Base-by-base conservation (phyloP, 305 asterid genomes). In the Fraxinus velutina region DNA sequence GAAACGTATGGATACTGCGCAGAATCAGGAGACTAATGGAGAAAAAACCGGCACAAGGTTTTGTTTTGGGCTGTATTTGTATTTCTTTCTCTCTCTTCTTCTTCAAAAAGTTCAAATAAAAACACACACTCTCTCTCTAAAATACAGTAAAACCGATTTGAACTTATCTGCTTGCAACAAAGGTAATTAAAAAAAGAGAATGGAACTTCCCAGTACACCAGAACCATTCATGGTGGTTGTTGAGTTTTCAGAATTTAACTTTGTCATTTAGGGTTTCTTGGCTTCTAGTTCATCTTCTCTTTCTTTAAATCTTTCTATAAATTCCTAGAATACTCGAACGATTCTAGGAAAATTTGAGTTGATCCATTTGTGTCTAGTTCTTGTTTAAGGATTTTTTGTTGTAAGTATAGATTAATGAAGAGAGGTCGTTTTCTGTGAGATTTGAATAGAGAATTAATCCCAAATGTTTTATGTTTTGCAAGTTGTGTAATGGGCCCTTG, bases 401-500 rank as follows among this genome's bases (percentile, higher is more conserved):
- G 52, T 29, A 29, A 36, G 76, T 39, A 33, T 64, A 60, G 21
- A 62, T 24, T 57, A 78, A 55, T 1, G 7, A 17, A 19, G 32
- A 72, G 74, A 27, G 62, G 88, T 87, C 89, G 83, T 82, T 89
- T 86, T 89, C 86, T 78, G 76, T 75, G 72, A 84, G 76, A 79
- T 83, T 76, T 68, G 78, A 55, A 17, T 21, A 21, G 22, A n/a
- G 55, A 71, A 27, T 27, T 27, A 80, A 60, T 8, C 70, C 75
- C 93, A 90, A 91, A 93, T 89, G 87, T 71, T 90, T 85, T 90
- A 83, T 91, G 98, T 91, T 88, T 84, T 83, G 85, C 88, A 73
- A 70, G 62, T 47, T 70, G 75, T n/a, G 52, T 82, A 73, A 71
- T 64, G 87, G 84, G 80, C 84, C 90, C 88, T 84, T 86, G 62